phyloP scores from a whole-genome alignment of 306 rosid genomes.

The Inga laurina region DNA sequence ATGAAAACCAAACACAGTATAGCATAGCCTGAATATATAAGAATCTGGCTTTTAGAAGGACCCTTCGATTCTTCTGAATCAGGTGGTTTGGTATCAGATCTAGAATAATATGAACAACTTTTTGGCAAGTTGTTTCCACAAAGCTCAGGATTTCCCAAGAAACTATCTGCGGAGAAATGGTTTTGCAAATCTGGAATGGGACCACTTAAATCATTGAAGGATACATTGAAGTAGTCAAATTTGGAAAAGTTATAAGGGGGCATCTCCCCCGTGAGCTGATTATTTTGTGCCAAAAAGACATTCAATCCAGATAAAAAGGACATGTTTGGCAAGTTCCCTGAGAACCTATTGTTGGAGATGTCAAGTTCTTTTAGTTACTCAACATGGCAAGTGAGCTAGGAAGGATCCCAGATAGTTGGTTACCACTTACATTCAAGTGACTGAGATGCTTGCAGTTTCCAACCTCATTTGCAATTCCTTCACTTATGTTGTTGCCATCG shows the following conservation, averaged over 20 bases:
- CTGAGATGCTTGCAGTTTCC: constrained; percentile 62
- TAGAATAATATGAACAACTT: constrained; percentile 35
- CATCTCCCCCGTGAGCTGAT: constrained; percentile 52
- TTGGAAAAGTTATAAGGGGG: constrained; percentile 60
- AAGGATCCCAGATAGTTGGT: constrained; percentile 55
- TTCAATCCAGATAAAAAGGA: constrained; percentile 61
- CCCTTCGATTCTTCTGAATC: constrained; percentile 34
- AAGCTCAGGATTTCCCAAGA: constrained; percentile 59
- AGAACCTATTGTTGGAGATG: constrained; percentile 54
- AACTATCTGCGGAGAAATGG: constrained; percentile 47
- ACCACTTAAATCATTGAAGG: constrained; percentile 61
- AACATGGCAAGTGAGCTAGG: constrained; percentile 60
- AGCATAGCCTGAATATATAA: constrained; percentile 68
- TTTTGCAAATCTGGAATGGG: constrained; percentile 44
- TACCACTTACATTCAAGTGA: constrained; percentile 45
- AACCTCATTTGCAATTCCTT: constrained; percentile 47
- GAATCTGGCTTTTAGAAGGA: constrained; percentile 41
- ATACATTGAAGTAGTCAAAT: constrained; percentile 54
- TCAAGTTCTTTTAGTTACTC: constrained; percentile 50
- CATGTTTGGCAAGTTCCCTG: constrained; percentile 57
- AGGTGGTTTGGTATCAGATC: neutral
- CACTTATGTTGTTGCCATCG: constrained; percentile 50
- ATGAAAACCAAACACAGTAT: constrained; percentile 41
- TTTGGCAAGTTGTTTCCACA: constrained; percentile 62
- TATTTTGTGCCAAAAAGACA: constrained; percentile 59